Evolutionary conservation across 805 yeast species (phyloP).

Genomic region (Saccharomycodes ludwigii): DNA sequence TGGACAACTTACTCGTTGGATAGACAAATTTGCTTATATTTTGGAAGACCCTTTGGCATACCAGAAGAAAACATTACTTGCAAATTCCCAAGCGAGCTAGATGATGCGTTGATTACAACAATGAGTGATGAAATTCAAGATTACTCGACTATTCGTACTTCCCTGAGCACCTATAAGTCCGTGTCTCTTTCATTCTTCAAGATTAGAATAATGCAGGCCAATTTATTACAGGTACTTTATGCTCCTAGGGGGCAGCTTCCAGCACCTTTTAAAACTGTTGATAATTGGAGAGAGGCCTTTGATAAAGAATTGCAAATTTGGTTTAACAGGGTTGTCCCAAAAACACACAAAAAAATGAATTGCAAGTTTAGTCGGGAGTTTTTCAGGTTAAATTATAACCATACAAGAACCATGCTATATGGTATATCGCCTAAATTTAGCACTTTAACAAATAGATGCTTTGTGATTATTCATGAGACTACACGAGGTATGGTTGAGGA

Average conservation of each 20-base stretch:
- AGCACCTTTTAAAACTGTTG: conserved; percentile 37
- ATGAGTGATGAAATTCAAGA: conserved; percentile 26
- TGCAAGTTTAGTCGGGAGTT: conserved; percentile 63
- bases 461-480: conserved; percentile 44
- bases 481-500: conserved; percentile 54
- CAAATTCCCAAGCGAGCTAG: conserved; percentile 59
- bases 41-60: conserved; percentile 81
- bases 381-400: conserved; percentile 65
- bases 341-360: conserved; percentile 46
- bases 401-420: conserved; percentile 56
- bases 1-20: conserved; percentile 88
- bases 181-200: conserved; percentile 57
- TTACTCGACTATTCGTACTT: conserved; percentile 26
- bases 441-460: conserved; percentile 40
- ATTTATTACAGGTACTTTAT: conserved; percentile 59
- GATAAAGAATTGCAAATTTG: conserved; percentile 45
- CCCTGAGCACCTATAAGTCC: conserved; percentile 50
- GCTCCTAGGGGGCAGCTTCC: conserved; percentile 60
- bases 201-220: conserved; percentile 65
- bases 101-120: conserved; percentile 49
- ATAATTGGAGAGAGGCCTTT: conserved; percentile 53
- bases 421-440: conserved; percentile 68
- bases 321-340: conserved; percentile 43
- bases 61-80: conserved; percentile 71
- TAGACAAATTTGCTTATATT: conserved; percentile 72